Base-by-base conservation (phyloP, 208 protist genomes). In the Phytomonas sp. region DNA sequence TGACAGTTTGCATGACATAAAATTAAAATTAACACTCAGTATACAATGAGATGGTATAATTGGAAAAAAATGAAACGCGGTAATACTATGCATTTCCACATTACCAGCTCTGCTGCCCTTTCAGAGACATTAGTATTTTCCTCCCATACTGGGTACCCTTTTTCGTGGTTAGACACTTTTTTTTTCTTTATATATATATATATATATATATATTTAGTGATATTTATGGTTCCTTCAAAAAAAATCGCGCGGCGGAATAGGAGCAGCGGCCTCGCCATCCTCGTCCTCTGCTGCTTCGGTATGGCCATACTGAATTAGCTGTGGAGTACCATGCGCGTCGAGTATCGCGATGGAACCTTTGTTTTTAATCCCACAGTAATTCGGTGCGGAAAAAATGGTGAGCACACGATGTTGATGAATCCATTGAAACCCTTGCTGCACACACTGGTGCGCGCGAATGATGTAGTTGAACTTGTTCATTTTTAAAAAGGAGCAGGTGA, bases 311-410 rank as follows among this genome's bases (percentile, higher is more conserved):
- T 94, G 89, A 63, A 89, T 69, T 5, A 91, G 30, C 30, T 77
- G 72, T 19, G 84, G 83, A 12, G 72, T 70, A 23, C 84, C 84
- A 10, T 70, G 26, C 2, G 45, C 66, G 65, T 93, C 81, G 4
- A 95, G 64, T 65, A 92, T 77, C 31, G 94, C 74, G 37, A 99
- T 97, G 2, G 98, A 97, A 1, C 98, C 99, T 26, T 98, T 97
- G 79, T 99, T 99, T 66, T 99, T 98, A 77, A 99, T 97, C 66
- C 98, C 98, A 77, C 98, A 99, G 86, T 99, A 99, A 82, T 99
- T 99, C 16, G 99, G 97, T 0, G 99, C 98, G 0, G 97, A 99
- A 83, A 99, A 99, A 8, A 99, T 68, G 0, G 99, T 99, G 40
- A 99, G 95, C 64, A 99, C 85, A 71, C 98, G 92, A 29, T 96